Percentiles rank a stretch among this genome's conserved stretches.
Conservation (phyloP, 139 green algal species). For the Diplosphaera chodatii region DNA sequence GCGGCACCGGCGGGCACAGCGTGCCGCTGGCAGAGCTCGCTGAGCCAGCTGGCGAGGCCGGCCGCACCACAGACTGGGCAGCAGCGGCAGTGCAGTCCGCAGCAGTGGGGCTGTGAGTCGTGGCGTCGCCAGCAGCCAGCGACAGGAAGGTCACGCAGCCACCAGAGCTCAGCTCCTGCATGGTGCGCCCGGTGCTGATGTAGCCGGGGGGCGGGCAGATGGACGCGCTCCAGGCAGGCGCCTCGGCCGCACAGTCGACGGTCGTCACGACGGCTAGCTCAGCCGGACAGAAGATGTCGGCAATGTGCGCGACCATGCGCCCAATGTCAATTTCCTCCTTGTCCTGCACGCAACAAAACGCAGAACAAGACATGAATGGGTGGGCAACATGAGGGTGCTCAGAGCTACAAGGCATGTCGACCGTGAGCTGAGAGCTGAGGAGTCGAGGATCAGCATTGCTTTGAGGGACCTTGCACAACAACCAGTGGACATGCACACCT, state of each 20-base stretch:
- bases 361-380: too few species aligned
- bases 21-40: too few species aligned
- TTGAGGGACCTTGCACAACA: too few species aligned
- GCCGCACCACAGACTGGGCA: too few species aligned
- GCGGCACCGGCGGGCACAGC: neutral
- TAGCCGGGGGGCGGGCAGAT: slow-evolving; percentile 27
- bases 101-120: too few species aligned
- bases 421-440: too few species aligned
- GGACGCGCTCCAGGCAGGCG: neutral
- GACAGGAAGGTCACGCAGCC: slow-evolving; percentile 22
- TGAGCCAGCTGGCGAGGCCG: too few species aligned
- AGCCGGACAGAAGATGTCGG: slow-evolving; percentile 49
- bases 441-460: too few species aligned
- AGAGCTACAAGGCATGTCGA: too few species aligned
- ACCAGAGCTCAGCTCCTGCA: slow-evolving; percentile 40
- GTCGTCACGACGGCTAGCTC: slow-evolving; percentile 49
- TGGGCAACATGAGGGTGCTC: too few species aligned
- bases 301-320: slow-evolving; percentile 30
- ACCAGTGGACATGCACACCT: neutral
- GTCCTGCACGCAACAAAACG: too few species aligned
- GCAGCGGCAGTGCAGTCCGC: too few species aligned
- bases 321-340: neutral
- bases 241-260: slow-evolving; percentile 18
- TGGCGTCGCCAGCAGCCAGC: neutral
- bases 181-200: slow-evolving; percentile 14